These are phyloP conservation scores for Metschnikowia reukaufii DNA, from an alignment of 805 yeast genomes.

Conservation along the genomic window DNA sequence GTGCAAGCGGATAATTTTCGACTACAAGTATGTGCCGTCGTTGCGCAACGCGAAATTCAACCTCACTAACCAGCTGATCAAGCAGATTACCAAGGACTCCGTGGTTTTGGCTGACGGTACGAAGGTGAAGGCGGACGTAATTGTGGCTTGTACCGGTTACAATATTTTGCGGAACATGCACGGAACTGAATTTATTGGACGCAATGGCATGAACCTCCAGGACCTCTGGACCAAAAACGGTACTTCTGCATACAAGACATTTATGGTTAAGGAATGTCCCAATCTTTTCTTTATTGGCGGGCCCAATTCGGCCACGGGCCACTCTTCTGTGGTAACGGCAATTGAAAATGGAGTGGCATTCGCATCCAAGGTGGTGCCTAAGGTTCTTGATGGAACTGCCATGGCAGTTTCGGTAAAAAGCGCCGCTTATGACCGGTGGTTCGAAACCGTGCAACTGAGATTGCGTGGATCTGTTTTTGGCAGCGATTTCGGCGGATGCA, in stretches of 20 bases:
- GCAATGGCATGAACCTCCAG: slow-evolving; percentile 23
- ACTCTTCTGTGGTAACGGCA: slow-evolving; percentile 41
- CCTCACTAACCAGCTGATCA: slow-evolving; percentile 24
- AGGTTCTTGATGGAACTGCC: slow-evolving; percentile 28
- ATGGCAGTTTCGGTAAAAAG: slow-evolving; percentile 33
- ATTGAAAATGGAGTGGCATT: slow-evolving; percentile 35
- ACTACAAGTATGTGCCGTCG: slow-evolving; percentile 35
- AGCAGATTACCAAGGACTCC: slow-evolving; percentile 28
- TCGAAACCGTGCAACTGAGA: slow-evolving; percentile 25
- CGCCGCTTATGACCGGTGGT: slow-evolving; percentile 37
- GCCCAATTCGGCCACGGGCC: slow-evolving; percentile 45
- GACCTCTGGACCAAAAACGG: slow-evolving; percentile 33
- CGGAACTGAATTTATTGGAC: slow-evolving; percentile 27
- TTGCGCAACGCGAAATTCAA: slow-evolving; percentile 33
- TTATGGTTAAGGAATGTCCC: slow-evolving; percentile 34
- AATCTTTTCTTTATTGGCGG: slow-evolving; percentile 38
- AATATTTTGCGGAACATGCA: slow-evolving; percentile 22
- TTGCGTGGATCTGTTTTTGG: slow-evolving; percentile 37
- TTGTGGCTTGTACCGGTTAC: slow-evolving; percentile 46
- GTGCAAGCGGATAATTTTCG: slow-evolving; percentile 42
- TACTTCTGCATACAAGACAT: slow-evolving; percentile 36
- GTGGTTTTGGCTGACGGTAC: slow-evolving; percentile 31
- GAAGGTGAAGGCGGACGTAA: slow-evolving; percentile 34
- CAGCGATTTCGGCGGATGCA: slow-evolving; percentile 40
- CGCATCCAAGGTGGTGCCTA: slow-evolving; percentile 24